Base-by-base conservation (phyloP, 2,329 filamentous ascomycete species). In the Neopestalotiopsis clavispora region DNA sequence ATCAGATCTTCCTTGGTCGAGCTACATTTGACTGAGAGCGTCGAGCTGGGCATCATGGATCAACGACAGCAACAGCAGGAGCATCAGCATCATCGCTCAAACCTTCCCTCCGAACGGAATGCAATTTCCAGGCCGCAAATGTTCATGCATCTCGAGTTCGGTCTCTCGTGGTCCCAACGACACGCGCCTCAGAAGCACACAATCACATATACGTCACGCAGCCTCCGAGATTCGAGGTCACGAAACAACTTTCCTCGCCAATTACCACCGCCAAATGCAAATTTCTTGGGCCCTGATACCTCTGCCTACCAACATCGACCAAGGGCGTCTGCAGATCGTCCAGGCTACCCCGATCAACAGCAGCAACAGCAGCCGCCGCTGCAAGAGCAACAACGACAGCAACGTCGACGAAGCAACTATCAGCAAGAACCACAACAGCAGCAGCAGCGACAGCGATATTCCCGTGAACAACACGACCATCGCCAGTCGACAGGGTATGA, bases 141-240 rank as follows among this genome's bases (percentile, higher is more conserved):
- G 67, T 87, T 86, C 69, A 76, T 87, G 10, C 83, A 85, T 67
- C 76, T 88, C 69, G 85, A 86, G 73, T 85, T 87, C 69, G 84
- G 86, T 38, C 76, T 88, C 30, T 86, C 85, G 0, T 86, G 84
- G 81, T 80, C 81, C 32, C 79, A 80, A n/a, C 81, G 80, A 52
- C 80, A 83, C 67, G 69, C 81, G 13, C 79, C 82, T 13, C 84
- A 81, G 69, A 81, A 77, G 65, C 84, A 84, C 69, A 81, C 82
- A 34, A 70, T 85, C 69, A 83, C 83, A 59, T 87, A 85, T 71
- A 82, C 80, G 71, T 87, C 85, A 20, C 81, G 81, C 68, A 81
- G 79, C 67, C 74, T 84, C 66, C 83, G 84, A 68, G 74, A 73
- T 23, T 74, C 70, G 75, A 85, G 71, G 78, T 81, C 75, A 69